Percentiles rank a stretch among this genome's conserved stretches.
These are phyloP conservation scores for Xanthoceras sorbifolium DNA, from an alignment of 345 rosid species.

Conservation along the genomic window DNA sequence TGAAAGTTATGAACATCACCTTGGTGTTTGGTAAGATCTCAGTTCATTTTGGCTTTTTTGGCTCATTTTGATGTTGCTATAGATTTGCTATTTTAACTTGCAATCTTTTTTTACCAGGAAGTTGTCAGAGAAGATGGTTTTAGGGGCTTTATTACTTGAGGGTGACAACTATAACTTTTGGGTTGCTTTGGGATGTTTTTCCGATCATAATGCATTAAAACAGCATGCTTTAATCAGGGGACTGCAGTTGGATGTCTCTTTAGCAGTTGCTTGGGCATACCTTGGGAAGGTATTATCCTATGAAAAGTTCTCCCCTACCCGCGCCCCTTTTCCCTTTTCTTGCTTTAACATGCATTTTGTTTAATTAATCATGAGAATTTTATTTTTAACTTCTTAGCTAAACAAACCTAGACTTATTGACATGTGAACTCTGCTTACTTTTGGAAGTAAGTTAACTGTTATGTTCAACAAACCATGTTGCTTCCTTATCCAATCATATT, in stretches of 20 bases:
- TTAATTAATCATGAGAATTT: no score
- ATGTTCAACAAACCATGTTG: background rate
- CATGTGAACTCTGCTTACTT: no score
- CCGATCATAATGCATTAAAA: slow-evolving; percentile 66
- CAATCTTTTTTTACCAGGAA: slow-evolving; percentile 65
- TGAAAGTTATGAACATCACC: slow-evolving; percentile 31
- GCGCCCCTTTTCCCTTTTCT: no score
- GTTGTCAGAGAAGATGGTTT: slow-evolving; percentile 82
- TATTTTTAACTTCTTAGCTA: no score
- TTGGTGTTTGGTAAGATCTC: slow-evolving; percentile 60
- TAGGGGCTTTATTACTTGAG: slow-evolving; percentile 88
- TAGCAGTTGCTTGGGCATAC: slow-evolving; percentile 87
- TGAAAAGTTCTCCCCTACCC: background rate
- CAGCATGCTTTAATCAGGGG: slow-evolving; percentile 87
- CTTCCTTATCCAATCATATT: background rate
- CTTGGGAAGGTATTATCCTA: slow-evolving; percentile 78
- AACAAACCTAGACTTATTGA: no score
- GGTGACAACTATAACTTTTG: slow-evolving; percentile 76
- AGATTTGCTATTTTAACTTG: slow-evolving; percentile 23
- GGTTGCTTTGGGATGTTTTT: slow-evolving; percentile 86
- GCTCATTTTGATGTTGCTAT: slow-evolving; percentile 19
- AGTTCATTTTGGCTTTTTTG: slow-evolving; percentile 19
- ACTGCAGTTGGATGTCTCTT: slow-evolving; percentile 84
- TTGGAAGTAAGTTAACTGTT: slow-evolving; percentile 2
- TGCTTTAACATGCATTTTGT: no score